phyloP scores from a whole-genome alignment of 768 basidiomycete genomes.

The Lepiota venenata region DNA sequence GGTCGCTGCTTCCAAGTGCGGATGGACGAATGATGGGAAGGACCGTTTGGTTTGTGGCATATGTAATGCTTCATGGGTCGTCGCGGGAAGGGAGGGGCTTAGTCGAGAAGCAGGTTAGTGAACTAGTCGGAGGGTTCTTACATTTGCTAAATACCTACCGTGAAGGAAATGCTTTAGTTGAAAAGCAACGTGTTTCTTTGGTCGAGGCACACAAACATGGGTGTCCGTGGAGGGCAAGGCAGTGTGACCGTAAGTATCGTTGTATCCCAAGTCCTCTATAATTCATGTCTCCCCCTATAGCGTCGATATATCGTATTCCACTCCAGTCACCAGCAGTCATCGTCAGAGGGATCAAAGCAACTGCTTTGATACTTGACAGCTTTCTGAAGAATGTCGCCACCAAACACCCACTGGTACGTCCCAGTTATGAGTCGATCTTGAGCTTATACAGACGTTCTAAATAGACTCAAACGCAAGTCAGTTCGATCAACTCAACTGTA shows the following conservation, averaged over 20 bases:
- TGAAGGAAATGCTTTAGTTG: conserved; percentile 64
- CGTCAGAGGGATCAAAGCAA: conserved; percentile 55
- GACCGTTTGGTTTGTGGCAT: conserved; percentile 74
- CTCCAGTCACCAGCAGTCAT: conserved; percentile 63
- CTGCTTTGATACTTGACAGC: conserved; percentile 50
- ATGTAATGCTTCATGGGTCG: conserved; percentile 72
- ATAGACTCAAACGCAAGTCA: conserved; percentile 58
- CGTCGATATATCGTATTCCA: conserved; percentile 72
- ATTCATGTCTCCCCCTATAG: conserved; percentile 23
- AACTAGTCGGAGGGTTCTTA: conserved; percentile 18
- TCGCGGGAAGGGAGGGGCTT: conserved; percentile 69
- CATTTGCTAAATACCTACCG: background rate
- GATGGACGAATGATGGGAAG: conserved; percentile 83
- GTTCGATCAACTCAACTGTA: conserved; percentile 47
- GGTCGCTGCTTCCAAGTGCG: conserved; percentile 77
- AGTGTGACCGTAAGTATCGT: conserved; percentile 66
- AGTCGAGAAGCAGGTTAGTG: conserved; percentile 70
- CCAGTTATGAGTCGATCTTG: background rate
- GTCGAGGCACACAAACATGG: conserved; percentile 75
- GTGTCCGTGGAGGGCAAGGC: conserved; percentile 80
- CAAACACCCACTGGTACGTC: conserved; percentile 71
- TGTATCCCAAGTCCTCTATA: background rate
- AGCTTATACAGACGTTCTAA: background rate
- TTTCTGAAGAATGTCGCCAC: conserved; percentile 52
- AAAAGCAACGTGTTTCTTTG: conserved; percentile 66